Base-by-base conservation (phyloP, 345 rosid species). In the Limnanthes douglasii region DNA sequence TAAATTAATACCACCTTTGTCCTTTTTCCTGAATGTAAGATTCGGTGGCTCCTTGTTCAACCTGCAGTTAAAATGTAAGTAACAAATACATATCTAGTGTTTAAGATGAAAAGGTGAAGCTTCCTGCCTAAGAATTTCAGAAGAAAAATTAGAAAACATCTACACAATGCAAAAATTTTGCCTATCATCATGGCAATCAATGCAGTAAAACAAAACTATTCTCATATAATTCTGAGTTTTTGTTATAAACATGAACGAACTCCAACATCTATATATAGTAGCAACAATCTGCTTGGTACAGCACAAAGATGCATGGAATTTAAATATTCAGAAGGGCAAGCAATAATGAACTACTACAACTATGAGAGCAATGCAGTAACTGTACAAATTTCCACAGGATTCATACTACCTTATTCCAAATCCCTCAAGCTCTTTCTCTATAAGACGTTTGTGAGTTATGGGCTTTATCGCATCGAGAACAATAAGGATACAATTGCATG, bases 381-480 rank as follows among this genome's bases (percentile, higher is more conserved):
- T 15, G 41, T 31, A 9, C 5, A 41, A 10, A 14, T 5, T 20
- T 7, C 3, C 22, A 13, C 20, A 2, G 6, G 10, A 3, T 1
- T 22, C 41, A 31, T 30, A 15, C 35, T 65, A 90, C 98, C 98
- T 74, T 57, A 90, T 90, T 48, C 98, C 98, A 58, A 90, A 90
- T 38, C 98, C 96, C 69, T 90, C 96, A 3, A 90, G 96, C 65
- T 90, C 98, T 53, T 90, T 90, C 63, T 88, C 95, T 47, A 88
- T 83, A 46, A 88, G 66, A 43, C 95, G 97, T 63, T 88, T 88
- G 68, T 88, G 97, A 64, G 97, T 90, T 40, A 90, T 84, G 13
- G 94, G 98, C 65, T 90, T 90, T 51, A 90, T 90, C 5, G 96
- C 98, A 44, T 90, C 98, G 39, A 90, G 96, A 50, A 90, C 98